Evolutionary conservation across 805 yeast genomes (phyloP).

Genomic region (Candida fluviatilis): DNA sequence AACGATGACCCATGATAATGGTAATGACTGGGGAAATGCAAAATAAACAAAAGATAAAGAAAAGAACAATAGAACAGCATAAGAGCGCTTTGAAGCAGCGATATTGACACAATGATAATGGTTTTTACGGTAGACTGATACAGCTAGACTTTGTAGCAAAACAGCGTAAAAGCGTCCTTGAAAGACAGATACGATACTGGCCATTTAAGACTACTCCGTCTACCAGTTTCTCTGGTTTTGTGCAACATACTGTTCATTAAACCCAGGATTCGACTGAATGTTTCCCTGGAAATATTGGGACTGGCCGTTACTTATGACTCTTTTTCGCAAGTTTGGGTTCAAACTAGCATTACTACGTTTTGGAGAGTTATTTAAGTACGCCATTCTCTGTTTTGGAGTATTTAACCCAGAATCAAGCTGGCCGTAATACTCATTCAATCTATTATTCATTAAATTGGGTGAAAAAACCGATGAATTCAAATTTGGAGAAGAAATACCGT

Average conservation of each 20-base stretch:
- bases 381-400: conserved; percentile 14
- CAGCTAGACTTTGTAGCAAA: too few relatives aligned
- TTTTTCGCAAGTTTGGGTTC: not conserved
- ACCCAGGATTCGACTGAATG: not conserved
- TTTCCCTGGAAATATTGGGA: not conserved
- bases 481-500: not conserved
- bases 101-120: too few relatives aligned
- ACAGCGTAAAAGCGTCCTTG: too few relatives aligned
- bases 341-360: conserved; percentile 8
- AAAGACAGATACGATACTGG: too few relatives aligned
- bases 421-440: not conserved
- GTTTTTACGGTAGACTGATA: too few relatives aligned
- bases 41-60: too few relatives aligned
- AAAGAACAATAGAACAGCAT: too few relatives aligned
- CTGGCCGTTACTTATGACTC: not conserved
- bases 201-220: too few relatives aligned
- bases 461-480: conserved; percentile 1
- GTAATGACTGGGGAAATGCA: too few relatives aligned
- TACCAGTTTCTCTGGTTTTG: conserved; percentile 2
- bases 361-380: conserved; percentile 11
- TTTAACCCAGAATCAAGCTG: conserved; percentile 1
- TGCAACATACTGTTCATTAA: not conserved
- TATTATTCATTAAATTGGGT: conserved; percentile 3
- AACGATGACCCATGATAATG: too few relatives aligned
- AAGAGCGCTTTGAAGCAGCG: too few relatives aligned